These are phyloP conservation scores for Fusarium staphyleae DNA, from an alignment of 2,329 filamentous ascomycete species.

Conservation along the genomic window DNA sequence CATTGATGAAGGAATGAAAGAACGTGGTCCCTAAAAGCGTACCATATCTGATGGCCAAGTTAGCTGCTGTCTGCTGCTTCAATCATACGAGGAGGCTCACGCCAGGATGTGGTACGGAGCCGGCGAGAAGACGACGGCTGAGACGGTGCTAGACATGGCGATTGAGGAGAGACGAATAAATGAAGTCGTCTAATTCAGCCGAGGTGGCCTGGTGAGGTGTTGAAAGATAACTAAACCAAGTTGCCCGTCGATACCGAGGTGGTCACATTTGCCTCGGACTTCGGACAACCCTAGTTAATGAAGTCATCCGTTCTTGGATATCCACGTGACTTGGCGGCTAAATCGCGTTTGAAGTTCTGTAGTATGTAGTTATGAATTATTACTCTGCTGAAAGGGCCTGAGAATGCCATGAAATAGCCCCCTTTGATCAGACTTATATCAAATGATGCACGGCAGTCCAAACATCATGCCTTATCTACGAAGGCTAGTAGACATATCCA, in stretches of 20 bases:
- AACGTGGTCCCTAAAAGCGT: slow-evolving; percentile 85
- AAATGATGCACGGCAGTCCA: no score
- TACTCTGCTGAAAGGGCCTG: no score
- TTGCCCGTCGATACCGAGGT: slow-evolving; percentile 13
- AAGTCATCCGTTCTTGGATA: slow-evolving; percentile 13
- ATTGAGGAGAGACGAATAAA: slow-evolving; percentile 4
- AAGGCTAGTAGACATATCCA: no score
- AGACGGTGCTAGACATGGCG: slow-evolving; percentile 56
- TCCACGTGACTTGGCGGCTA: slow-evolving; percentile 44
- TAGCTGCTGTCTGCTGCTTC: slow-evolving; percentile 16
- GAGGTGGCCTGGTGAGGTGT: no score
- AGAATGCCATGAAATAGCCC: no score
- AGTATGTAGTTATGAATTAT: no score
- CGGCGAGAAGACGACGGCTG: slow-evolving; percentile 64
- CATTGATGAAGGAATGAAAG: slow-evolving; percentile 83
- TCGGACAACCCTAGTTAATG: slow-evolving; percentile 7
- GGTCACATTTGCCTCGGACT: background rate
- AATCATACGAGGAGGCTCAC: slow-evolving; percentile 53
- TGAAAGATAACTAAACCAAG: no score
- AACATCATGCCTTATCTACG: no score
- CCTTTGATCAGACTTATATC: no score
- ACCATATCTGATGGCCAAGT: slow-evolving; percentile 72
- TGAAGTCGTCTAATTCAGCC: slow-evolving; percentile 19
- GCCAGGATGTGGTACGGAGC: slow-evolving; percentile 80
- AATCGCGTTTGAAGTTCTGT: slow-evolving; percentile 32